These are phyloP conservation scores for Crithidia thermophila DNA, from an alignment of 208 protist genomes.

Conservation along the genomic window DNA sequence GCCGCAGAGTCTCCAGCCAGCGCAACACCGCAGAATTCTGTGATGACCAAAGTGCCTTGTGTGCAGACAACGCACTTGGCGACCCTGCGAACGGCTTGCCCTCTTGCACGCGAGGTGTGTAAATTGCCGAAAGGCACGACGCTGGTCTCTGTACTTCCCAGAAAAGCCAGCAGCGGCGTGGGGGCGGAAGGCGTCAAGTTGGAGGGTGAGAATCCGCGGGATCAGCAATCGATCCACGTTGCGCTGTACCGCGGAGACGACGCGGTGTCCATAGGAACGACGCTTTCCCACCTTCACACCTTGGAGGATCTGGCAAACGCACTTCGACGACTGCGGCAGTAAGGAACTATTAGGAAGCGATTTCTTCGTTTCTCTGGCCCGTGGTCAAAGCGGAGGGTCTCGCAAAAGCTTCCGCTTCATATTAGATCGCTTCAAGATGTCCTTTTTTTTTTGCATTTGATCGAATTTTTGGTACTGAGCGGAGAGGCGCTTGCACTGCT, in stretches of 20 bases:
- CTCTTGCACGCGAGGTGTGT: constrained; percentile 24
- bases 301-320: constrained; percentile 21
- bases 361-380: background rate
- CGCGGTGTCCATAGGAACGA: too few relatives aligned
- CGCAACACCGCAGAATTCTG: too few relatives aligned
- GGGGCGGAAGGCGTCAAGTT: background rate
- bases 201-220: too few relatives aligned
- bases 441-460: too few relatives aligned
- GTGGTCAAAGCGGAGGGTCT: too few relatives aligned
- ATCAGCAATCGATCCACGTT: too few relatives aligned
- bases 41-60: background rate
- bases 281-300: too few relatives aligned
- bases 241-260: too few relatives aligned
- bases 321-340: constrained; percentile 10
- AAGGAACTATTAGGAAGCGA: background rate
- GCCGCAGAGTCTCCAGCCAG: too few relatives aligned
- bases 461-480: too few relatives aligned
- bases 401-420: background rate
- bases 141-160: constrained; percentile 13
- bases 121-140: constrained; percentile 9
- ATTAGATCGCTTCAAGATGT: too few relatives aligned
- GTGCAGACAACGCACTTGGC: constrained; percentile 4
- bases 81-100: background rate
- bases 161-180: background rate
- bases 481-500: too few relatives aligned